Evolutionary conservation across 192 early-diverging fungal genomes (phyloP), one percentile per base, ranked within the genome.

Genomic region (Radiomyces spectabilis): DNA sequence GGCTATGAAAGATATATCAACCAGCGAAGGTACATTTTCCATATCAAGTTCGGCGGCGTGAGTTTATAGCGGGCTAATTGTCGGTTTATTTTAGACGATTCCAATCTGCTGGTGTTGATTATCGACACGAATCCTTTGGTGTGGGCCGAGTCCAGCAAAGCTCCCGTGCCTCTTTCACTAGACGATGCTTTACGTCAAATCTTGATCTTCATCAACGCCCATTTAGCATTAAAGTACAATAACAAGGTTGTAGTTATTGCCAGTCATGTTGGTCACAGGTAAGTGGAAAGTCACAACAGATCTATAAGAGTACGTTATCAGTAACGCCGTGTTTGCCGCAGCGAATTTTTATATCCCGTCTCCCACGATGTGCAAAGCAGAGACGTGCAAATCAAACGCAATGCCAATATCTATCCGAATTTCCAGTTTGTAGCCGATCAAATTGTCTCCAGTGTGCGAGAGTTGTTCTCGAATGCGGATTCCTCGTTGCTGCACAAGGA

Each of bases 171-270:
- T 31, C 65, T 90, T 13, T 61, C 79, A 1, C 69, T 95, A 5
- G 77, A 76, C 62, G 67, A 79, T 21, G 84, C 84, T 1, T 63
- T 96, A 13, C 79, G 85, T 43, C 90, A 94, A 48, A 73, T 87
- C 30, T 51, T 93, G 22, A 75, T 91, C 6, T 94, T 96, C 49
- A 79, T 98, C 44, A 96, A 98, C 66, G 95, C 93, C 5, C 92
- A 93, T 66, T 66, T 98, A 52, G 89, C 91, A 12, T 77, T 93
- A 18, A 85, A 88, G 32, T 85, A 90, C 40, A 88, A 95, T 51
- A 96, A 93, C 60, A 72, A 78, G 47, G 71, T 98, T n/a, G 90
- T 85, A 0, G 83, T 94, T 1, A 81, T 98, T 13, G 93, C 88
- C 0, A 82, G 80, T 61, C 80, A 82, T 69, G 66, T 71, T 13